Evolutionary conservation across 1,139 yeast genomes (phyloP), one percentile per base, ranked within the genome.

Genomic region (Magnusiomyces ingens): DNA sequence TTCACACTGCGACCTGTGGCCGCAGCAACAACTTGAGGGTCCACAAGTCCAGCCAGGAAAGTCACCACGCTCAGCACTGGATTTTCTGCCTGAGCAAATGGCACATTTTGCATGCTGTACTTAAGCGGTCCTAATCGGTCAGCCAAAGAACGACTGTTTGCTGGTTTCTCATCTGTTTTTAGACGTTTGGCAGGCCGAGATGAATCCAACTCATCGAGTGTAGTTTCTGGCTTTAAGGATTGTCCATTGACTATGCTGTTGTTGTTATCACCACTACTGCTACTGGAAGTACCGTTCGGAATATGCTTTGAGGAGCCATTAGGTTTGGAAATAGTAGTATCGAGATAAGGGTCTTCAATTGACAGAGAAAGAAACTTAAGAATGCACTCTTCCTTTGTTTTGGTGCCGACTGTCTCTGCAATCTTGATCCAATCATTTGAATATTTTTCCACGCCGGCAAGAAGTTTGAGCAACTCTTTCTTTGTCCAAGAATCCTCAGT

Each of bases 11-110:
- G 59, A 3, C 68, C 70, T 1, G 75, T 69, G 18, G 95, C 88
- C 12, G 96, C 95, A 11, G 90, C 89, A 54, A 82, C 85, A 1
- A 93, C 95, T 42, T 84, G 84, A n/a, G 93, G 84, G 64, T 91
- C 96, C 19, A 91, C 95, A 55, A 91, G 71, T 48, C 90, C 84
- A 0, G 94, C 84, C 71, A 94, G 75, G 68, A 91, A 93, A 3
- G 96, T 84, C 58, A 93, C 79, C 40, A 95, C 93, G 40, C 95
- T 85, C 73, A 93, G 78, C 2, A 93, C 91, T 1, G 99, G 99
- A 67, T 93, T 93, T 62, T 93, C 98, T 29, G 84, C 81, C 45
- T 89, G 80, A 51, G 89, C 82, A 48, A 88, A 84, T 6, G 98
- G 96, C 55, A 91, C 76, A 52, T 69, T 70, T 65, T 85, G 85